phyloP scores from a whole-genome alignment of 768 basidiomycete species.

The Rhizopogon vulgaris region DNA sequence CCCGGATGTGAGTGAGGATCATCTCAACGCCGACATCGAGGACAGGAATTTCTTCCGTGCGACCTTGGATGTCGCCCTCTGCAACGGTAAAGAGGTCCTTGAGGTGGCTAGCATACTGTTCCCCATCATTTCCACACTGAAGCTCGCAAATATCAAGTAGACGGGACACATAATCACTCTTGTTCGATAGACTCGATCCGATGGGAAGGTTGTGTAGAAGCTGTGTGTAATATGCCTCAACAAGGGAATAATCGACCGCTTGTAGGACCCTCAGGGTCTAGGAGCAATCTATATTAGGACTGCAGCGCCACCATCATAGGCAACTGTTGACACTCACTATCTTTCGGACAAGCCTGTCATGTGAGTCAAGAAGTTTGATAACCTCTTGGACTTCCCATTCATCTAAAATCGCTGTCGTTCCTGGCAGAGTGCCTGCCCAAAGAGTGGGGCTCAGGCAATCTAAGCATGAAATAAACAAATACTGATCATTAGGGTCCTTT shows the following conservation, averaged over 20 bases:
- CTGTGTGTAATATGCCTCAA: constrained; percentile 48
- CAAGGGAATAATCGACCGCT: constrained; percentile 51
- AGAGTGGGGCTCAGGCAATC: constrained; percentile 46
- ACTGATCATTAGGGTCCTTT: constrained; percentile 51
- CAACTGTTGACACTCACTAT: constrained; percentile 37
- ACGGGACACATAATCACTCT: constrained; percentile 38
- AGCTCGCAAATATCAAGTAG: constrained; percentile 52
- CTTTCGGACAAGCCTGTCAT: constrained; percentile 50
- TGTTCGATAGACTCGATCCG: constrained; percentile 26
- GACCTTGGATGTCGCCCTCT: constrained; percentile 28
- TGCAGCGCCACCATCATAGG: background rate
- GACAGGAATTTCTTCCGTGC: constrained; percentile 31
- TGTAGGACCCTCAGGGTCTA: constrained; percentile 59
- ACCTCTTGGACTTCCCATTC: constrained; percentile 67
- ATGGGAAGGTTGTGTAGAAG: constrained; percentile 32
- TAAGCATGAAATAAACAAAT: constrained; percentile 63
- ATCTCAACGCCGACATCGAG: constrained; percentile 53
- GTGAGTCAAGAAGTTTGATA: constrained; percentile 60
- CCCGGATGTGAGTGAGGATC: constrained; percentile 43
- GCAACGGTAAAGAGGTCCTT: constrained; percentile 33
- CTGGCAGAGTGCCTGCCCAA: constrained; percentile 63
- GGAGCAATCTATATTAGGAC: constrained; percentile 5
- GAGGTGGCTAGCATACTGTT: constrained; percentile 49
- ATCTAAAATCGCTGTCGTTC: constrained; percentile 51
- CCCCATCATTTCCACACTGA: constrained; percentile 44